These are phyloP conservation scores for Exophiala sp. DNA, from an alignment of 2,329 filamentous ascomycete genomes.

Conservation along the genomic window DNA sequence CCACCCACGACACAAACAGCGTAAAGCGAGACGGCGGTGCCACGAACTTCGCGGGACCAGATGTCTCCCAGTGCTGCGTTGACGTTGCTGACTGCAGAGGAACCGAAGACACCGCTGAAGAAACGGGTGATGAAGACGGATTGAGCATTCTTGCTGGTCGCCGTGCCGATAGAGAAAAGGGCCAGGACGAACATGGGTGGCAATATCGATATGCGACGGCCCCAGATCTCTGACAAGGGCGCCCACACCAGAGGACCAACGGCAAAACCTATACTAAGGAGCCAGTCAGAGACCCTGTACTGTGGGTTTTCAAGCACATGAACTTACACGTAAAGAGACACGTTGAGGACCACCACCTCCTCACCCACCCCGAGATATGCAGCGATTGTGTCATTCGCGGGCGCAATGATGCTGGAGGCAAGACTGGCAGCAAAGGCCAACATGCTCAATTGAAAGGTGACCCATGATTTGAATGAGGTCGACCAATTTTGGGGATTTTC, in stretches of 20 bases:
- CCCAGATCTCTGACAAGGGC: conserved; percentile 45
- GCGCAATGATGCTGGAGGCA: conserved; percentile 51
- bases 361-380: conserved; percentile 41
- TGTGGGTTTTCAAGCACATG: neutral
- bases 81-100: conserved; percentile 43
- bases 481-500: conserved; percentile 50
- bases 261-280: conserved; percentile 33
- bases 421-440: conserved; percentile 50
- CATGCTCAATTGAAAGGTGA: conserved; percentile 50
- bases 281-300: neutral
- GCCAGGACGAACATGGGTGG: conserved; percentile 42
- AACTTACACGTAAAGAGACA: conserved; percentile 45
- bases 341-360: conserved; percentile 45
- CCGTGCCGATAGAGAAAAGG: conserved; percentile 48
- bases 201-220: conserved; percentile 44
- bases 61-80: conserved; percentile 45
- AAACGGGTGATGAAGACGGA: conserved; percentile 43
- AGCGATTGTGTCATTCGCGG: conserved; percentile 44
- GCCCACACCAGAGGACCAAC: conserved; percentile 43
- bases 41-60: conserved; percentile 37
- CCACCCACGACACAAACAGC: conserved; percentile 41
- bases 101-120: conserved; percentile 45
- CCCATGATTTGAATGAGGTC: conserved; percentile 42
- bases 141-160: conserved; percentile 36
- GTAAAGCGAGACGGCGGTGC: conserved; percentile 40